These are phyloP conservation scores for Sabuloglossum arenarium DNA, from an alignment of 495 filamentous ascomycete species.

Conservation along the genomic window DNA sequence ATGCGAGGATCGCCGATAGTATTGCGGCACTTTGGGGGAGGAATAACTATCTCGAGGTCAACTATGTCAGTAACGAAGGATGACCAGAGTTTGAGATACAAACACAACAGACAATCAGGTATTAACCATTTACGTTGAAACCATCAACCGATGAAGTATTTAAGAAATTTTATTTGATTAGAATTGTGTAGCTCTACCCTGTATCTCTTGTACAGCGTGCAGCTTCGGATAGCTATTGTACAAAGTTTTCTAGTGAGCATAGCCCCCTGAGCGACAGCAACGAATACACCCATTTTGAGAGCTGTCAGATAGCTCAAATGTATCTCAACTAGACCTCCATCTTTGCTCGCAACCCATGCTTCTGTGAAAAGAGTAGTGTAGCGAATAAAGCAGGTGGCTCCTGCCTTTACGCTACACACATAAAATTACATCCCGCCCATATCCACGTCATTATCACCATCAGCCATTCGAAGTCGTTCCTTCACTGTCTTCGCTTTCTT, in stretches of 20 bases:
- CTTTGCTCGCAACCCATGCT: background rate
- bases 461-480: constrained; percentile 69
- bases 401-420: background rate
- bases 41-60: too few relatives aligned
- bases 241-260: background rate
- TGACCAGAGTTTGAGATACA: too few relatives aligned
- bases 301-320: background rate
- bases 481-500: constrained; percentile 89
- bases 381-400: background rate
- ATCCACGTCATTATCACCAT: constrained; percentile 31
- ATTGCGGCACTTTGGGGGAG: too few relatives aligned
- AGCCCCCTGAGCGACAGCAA: background rate
- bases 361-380: background rate
- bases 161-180: too few relatives aligned
- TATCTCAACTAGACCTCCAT: background rate
- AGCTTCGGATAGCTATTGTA: too few relatives aligned
- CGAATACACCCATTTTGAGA: background rate
- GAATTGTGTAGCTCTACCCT: too few relatives aligned
- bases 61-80: too few relatives aligned
- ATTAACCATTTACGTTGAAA: too few relatives aligned
- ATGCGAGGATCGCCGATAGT: too few relatives aligned
- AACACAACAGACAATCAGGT: too few relatives aligned
- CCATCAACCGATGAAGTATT: too few relatives aligned
- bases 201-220: too few relatives aligned
- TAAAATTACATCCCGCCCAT: constrained; percentile 1